These are phyloP conservation scores for Rhodotorula diobovata DNA, from an alignment of 768 basidiomycete genomes.

Conservation along the genomic window DNA sequence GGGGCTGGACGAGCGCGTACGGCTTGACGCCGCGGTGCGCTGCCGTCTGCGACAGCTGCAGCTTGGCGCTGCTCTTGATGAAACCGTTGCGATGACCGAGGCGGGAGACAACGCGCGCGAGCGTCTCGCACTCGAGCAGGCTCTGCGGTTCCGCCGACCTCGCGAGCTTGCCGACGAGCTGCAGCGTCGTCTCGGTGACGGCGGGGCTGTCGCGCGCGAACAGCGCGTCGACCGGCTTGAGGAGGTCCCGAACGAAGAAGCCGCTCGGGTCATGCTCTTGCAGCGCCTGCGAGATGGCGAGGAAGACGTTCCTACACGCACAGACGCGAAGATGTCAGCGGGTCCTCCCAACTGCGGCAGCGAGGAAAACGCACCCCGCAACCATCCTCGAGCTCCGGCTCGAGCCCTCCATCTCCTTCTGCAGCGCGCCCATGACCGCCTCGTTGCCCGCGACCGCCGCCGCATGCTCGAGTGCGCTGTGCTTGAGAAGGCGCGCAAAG, in stretches of 20 bases:
- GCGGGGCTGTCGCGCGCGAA: background rate
- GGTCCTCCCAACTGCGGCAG: too few species aligned
- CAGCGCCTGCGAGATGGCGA: conserved; percentile 23
- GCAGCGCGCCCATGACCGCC: background rate
- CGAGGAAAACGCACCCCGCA: conserved; percentile 25
- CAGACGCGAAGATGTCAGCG: background rate
- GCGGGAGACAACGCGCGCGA: conserved; percentile 53
- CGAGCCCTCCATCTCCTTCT: conserved; percentile 4
- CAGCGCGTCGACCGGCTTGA: conserved; percentile 5
- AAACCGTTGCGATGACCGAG: conserved; percentile 65
- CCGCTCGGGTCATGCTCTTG: background rate
- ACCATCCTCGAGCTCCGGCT: conserved; percentile 33
- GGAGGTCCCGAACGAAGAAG: background rate
- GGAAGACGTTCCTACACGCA: conserved; percentile 19
- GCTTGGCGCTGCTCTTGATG: conserved; percentile 63
- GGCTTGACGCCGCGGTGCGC: conserved; percentile 53
- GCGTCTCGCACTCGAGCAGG: conserved; percentile 23
- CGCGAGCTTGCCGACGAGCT: conserved; percentile 19
- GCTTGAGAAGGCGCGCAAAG: conserved; percentile 1
- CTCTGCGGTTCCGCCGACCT: conserved; percentile 25
- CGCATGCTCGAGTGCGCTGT: conserved; percentile 10
- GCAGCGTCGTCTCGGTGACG: conserved; percentile 15
- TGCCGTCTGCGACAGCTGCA: conserved; percentile 46
- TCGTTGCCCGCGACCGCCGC: background rate
- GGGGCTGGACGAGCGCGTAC: conserved; percentile 66